Evolutionary conservation across 768 basidiomycete species (phyloP), one percentile per base, ranked within the genome.

Genomic region (Naganishia randhawae): DNA sequence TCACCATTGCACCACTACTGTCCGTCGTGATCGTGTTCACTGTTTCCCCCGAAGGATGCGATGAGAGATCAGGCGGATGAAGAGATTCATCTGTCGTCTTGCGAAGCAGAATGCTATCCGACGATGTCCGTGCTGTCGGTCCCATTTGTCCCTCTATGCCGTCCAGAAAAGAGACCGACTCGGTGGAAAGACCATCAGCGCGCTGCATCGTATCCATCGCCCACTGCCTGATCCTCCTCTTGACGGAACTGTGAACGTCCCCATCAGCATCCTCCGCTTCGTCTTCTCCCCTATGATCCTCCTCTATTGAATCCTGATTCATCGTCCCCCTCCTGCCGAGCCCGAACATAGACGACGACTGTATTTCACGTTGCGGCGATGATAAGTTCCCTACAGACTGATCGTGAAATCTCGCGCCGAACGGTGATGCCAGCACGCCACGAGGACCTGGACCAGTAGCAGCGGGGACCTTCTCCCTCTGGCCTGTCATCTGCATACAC

Each of bases 181-280:
- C 11, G 17, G 54, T 37, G 17, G 54, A 14, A 17, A 33, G 45
- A n/a, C 11, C 7, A 2, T 17, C n/a, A 35, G 54, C 54, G n/a
- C 54, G 54, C 32, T 55, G 54, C 54, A 55, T 55, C 54, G 54
- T 55, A 22, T 55, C 54, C 54, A 55, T 55, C 2, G 54, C 54
- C 54, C 54, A 55, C 33, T 55, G 32, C 54, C 54, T 32, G 54
- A 55, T 55, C 54, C 54, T 11, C 19, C n/a, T 55, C 54, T 55
- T 55, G 3, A 37, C 54, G 3, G 32, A 33, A 35, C 54, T 55
- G 19, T 32, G 33, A 10, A 53, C 32, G 31, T 66, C 65, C 27
- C 19, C 35, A 11, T n/a, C 27, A 51, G 42, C 37, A 16, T 50
- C 63, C 6, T 16, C 51, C 11, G 54, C 52, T 37, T 42, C 48